A percentile compares a stretch with the other conserved stretches of the same genome.
phyloP scores from a whole-genome alignment of 306 rosid species.

The Rosa rugosa region DNA sequence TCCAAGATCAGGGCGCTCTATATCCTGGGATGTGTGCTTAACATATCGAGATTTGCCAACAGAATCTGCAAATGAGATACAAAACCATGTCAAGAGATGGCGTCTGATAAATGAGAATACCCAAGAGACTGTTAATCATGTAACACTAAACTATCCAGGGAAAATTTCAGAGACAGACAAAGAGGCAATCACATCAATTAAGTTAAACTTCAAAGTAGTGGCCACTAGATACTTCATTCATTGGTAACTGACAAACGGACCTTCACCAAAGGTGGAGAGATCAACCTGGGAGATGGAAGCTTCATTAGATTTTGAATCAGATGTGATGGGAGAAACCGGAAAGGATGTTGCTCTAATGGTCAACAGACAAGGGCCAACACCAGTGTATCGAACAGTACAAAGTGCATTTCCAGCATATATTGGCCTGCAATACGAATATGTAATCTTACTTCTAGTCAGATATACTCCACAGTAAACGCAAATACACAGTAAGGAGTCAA shows the following conservation, averaged over 20 bases:
- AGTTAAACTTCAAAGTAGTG: conserved; percentile 11
- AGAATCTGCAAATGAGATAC: conserved; percentile 46
- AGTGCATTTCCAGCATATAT: conserved; percentile 97
- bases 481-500: conserved; percentile 15
- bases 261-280: conserved; percentile 84
- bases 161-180: conserved; percentile 11
- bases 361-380: conserved; percentile 80
- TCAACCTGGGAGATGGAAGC: conserved; percentile 82
- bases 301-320: conserved; percentile 51
- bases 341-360: conserved; percentile 86
- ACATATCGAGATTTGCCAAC: conserved; percentile 65
- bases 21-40: conserved; percentile 63
- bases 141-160: conserved; percentile 21
- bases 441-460: conserved; percentile 21
- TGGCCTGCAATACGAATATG: conserved; percentile 63
- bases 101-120: conserved; percentile 18
- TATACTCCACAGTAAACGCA: conserved; percentile 7
- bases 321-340: conserved; percentile 43
- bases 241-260: conserved; percentile 51
- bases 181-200: not conserved
- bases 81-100: not conserved
- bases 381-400: conserved; percentile 70
- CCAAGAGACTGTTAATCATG: conserved; percentile 13
- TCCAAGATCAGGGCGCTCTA: conserved; percentile 89
- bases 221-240: conserved; percentile 14